These are phyloP conservation scores for Amanita phalloides DNA, from an alignment of 768 basidiomycete genomes.

Conservation along the genomic window DNA sequence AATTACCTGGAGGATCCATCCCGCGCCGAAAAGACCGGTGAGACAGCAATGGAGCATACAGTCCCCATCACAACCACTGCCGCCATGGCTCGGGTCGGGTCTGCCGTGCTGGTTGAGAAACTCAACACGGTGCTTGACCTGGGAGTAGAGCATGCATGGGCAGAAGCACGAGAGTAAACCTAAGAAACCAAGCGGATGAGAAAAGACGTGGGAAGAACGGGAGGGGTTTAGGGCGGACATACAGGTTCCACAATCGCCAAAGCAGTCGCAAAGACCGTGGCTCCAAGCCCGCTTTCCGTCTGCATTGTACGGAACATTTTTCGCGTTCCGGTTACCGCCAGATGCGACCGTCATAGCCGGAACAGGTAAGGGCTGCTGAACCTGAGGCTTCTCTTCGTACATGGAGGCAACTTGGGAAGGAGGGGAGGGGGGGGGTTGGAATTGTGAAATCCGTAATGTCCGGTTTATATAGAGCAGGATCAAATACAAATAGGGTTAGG, in stretches of 20 bases:
- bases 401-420: too few relatives aligned
- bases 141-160: slow-evolving; percentile 30
- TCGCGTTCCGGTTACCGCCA: slow-evolving; percentile 19
- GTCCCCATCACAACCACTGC: slow-evolving; percentile 19
- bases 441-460: too few relatives aligned
- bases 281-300: slow-evolving; percentile 21
- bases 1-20: slow-evolving; percentile 30
- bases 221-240: slow-evolving; percentile 5
- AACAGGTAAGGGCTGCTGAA: neutral
- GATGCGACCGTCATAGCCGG: slow-evolving; percentile 10
- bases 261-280: slow-evolving; percentile 17
- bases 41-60: slow-evolving; percentile 26
- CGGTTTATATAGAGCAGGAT: too few relatives aligned
- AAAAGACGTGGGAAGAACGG: neutral
- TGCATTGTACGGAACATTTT: slow-evolving; percentile 14
- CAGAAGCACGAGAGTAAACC: slow-evolving; percentile 26
- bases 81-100: slow-evolving; percentile 28
- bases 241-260: slow-evolving; percentile 18
- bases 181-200: slow-evolving; percentile 6
- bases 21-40: slow-evolving; percentile 18
- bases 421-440: too few relatives aligned
- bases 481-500: too few relatives aligned
- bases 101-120: slow-evolving; percentile 23
- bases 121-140: slow-evolving; percentile 29
- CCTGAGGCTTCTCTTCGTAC: neutral